Evolutionary conservation across 164 flowering plant species (phyloP), one percentile per base, ranked within the genome.

Genomic region (Litsea cubeba): DNA sequence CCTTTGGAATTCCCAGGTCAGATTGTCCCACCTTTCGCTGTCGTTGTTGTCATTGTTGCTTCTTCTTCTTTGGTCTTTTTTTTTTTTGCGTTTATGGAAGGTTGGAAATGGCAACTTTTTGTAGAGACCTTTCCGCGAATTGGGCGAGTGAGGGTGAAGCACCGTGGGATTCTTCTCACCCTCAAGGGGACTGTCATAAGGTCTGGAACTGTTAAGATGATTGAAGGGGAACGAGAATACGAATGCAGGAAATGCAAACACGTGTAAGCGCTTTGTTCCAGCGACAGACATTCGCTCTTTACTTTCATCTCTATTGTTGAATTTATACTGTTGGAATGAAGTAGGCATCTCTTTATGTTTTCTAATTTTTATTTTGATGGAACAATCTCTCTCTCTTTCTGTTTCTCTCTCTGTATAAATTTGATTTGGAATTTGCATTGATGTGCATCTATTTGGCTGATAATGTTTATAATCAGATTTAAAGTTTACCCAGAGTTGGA

Each of bases 161-260:
- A 95, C 80, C 84, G 90, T 1, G 95, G 94, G 18, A 84, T 89
- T 62, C 96, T 95, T 76, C 88, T 95, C 35, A 91, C 95, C 46
- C 87, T 93, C 35, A 91, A 92, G 82, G 99, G 98, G 71, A 95
- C 97, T 14, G 98, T 95, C 0, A 92, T 91, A 28, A 85, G 98
- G 76, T 87, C 99, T 2, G 98, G 98, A 74, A 79, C 90, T 25
- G 79, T 93, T 51, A 92, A 95, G 85, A 92, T 92, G 94, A 85
- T 90, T 62, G 98, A 95, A 85, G 99, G 99, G 64, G 94, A 93
- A 77, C 86, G 97, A 79, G 63, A 73, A 49, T 93, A 86, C 67
- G 87, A 84, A 76, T 95, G 99, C 80, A 82, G 86, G 57, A 89
- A 84, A 80, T 95, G 98, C 87, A 92, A 92, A 77, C 84, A 85